Base-by-base conservation (phyloP, 352 stramenopile species). In the Globisporangium spiculum region DNA sequence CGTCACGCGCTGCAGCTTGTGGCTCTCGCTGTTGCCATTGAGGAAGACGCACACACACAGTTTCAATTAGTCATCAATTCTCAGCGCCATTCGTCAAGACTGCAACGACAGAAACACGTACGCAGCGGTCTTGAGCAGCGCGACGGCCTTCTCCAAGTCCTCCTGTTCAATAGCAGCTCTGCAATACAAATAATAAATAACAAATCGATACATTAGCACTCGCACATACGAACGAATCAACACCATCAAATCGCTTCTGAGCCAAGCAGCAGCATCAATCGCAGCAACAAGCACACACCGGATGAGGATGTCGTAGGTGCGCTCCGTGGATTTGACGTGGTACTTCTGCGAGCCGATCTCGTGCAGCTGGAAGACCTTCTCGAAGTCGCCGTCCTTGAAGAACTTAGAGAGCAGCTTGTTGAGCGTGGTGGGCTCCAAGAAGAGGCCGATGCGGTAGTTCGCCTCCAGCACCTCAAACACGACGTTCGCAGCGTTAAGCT, bases 401-500 rank as follows among this genome's bases (percentile, higher is more conserved):
- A 94, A 92, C 74, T 92, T 94, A 73, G 73, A 89, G 41, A 92
- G 75, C 64, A 94, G 67, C 72, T 94, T 94, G 80, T 92, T 92
- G 46, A 94, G 84, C 66, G 84, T 91, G 14, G 84, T 77, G 4
- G 86, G 83, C 69, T 94, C 86, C 34, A 94, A 73, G 77, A 92
- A 94, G 44, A 94, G 75, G 0, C 84, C 84, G 50, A 94, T 92
- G 73, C 86, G 86, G 76, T 94, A 92, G 73, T 94, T 92, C 56
- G 78, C 81, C 65, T 88, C 79, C 54, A 94, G 77, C 71, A 92
- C 86, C 58, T 94, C 84, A 65, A 94, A 90, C 30, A 73, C 86
- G 56, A 94, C 75, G 63, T 91, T 77, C 22, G 84, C 76, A 12
- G 78, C 82, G 71, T 89, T 80, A 24, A 94, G 78, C 68, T 94